These are phyloP conservation scores for Coemansia sp. DNA, from an alignment of 192 early-diverging fungal species.

Conservation along the genomic window DNA sequence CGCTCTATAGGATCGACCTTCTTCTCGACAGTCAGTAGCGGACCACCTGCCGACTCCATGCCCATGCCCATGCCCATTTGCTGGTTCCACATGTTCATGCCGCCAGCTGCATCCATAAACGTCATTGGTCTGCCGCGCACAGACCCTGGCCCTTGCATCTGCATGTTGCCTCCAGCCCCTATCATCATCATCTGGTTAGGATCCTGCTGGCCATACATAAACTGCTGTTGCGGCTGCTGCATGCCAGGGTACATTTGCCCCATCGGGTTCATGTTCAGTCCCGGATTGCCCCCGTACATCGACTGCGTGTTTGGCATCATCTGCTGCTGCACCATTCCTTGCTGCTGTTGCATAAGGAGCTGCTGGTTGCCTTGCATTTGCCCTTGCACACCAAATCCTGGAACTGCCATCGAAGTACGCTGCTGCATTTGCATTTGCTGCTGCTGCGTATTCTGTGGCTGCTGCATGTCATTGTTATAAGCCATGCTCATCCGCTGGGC, in stretches of 20 bases:
- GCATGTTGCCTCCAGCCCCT: conserved; percentile 32
- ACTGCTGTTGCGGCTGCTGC: conserved; percentile 26
- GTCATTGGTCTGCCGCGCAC: conserved; percentile 38
- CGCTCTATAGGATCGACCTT: conserved; percentile 53
- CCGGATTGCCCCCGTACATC: conserved; percentile 37
- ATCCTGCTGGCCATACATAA: conserved; percentile 38
- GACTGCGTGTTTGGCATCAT: conserved; percentile 36
- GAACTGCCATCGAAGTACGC: conserved; percentile 32
- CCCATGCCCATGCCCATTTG: conserved; percentile 35
- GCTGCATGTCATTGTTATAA: conserved; percentile 12
- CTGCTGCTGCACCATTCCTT: conserved; percentile 21
- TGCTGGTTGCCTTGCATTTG: conserved; percentile 16
- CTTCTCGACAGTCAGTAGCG: conserved; percentile 54
- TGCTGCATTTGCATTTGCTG: conserved; percentile 38
- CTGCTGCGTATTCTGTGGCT: conserved; percentile 31
- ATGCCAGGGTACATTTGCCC: conserved; percentile 39
- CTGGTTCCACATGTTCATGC: conserved; percentile 44
- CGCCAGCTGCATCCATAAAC: conserved; percentile 38
- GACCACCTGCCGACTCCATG: conserved; percentile 45
- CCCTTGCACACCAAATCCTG: conserved; percentile 17
- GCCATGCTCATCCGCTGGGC: conserved; percentile 23
- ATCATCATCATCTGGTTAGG: conserved; percentile 32
- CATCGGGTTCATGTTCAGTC: conserved; percentile 14
- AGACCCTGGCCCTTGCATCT: conserved; percentile 37
- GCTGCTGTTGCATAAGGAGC: conserved; percentile 32